Evolutionary conservation across 2,329 filamentous ascomycete genomes (phyloP).

Genomic region (Penicillium sp.): DNA sequence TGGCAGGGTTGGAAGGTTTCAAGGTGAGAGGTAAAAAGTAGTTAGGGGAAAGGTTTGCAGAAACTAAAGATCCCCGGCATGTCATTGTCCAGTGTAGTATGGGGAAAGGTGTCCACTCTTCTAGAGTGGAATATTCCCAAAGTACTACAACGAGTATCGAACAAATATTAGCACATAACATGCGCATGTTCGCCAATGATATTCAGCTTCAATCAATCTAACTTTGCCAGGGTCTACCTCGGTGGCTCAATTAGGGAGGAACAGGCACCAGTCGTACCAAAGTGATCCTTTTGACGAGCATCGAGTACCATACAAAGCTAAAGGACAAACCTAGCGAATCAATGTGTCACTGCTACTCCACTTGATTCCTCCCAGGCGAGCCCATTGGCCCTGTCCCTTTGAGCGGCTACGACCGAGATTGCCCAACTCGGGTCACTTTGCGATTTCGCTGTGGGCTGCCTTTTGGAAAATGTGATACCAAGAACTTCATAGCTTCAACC

Average conservation of each 20-base stretch:
- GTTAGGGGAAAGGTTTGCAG: background rate
- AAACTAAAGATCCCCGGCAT: background rate
- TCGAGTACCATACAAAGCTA: background rate
- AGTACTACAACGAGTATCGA: too few species aligned
- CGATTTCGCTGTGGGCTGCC: background rate
- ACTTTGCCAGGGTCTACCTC: background rate
- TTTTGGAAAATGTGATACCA: background rate
- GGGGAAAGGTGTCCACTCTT: background rate
- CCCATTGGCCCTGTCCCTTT: background rate
- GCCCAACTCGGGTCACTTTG: background rate
- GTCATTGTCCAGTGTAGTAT: background rate
- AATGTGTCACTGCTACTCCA: background rate
- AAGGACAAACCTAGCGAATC: background rate
- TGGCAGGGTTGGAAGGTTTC: background rate
- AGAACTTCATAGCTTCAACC: background rate
- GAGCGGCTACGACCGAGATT: background rate
- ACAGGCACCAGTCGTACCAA: background rate
- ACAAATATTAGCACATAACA: too few species aligned
- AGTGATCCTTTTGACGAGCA: background rate
- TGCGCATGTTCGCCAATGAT: background rate
- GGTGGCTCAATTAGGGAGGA: background rate
- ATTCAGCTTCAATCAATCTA: background rate
- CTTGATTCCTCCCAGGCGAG: background rate
- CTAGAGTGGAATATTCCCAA: background rate
- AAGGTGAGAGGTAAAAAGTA: background rate